Evolutionary conservation across 1,139 yeast genomes (phyloP).

Genomic region (Arxiozyma telluris): DNA sequence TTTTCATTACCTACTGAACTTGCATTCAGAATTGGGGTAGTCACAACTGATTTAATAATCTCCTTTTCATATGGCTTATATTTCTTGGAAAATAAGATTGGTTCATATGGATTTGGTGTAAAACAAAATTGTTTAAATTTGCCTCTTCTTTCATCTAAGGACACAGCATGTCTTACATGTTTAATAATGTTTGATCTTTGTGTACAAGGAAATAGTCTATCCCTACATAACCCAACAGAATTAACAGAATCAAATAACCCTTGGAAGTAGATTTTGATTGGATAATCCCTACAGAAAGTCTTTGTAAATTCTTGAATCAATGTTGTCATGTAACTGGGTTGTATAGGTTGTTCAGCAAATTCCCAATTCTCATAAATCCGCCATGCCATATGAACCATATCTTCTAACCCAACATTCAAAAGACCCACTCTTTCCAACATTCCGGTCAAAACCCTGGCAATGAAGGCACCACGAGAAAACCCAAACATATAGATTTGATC

Average conservation of each 20-base stretch:
- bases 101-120: conserved; percentile 35
- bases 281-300: conserved; percentile 39
- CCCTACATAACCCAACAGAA: conserved; percentile 51
- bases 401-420: conserved; percentile 44
- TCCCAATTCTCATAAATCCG: conserved; percentile 54
- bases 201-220: conserved; percentile 49
- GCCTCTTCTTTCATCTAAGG: conserved; percentile 56
- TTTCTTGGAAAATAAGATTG: conserved; percentile 27
- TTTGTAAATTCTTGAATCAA: conserved; percentile 43
- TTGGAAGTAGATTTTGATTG: conserved; percentile 44
- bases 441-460: conserved; percentile 53
- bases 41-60: neutral
- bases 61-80: conserved; percentile 14
- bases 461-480: conserved; percentile 57
- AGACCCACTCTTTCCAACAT: conserved; percentile 57
- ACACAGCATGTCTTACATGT: conserved; percentile 56
- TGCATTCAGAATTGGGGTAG: neutral
- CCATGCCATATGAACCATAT: conserved; percentile 53
- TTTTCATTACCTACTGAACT: neutral
- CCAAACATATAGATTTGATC: conserved; percentile 52
- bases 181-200: conserved; percentile 42
- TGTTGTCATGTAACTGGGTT: conserved; percentile 34
- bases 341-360: conserved; percentile 47
- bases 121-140: conserved; percentile 52
- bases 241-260: conserved; percentile 63